Evolutionary conservation across 2,329 filamentous ascomycete species (phyloP).

Genomic region (Beauveria sp.): DNA sequence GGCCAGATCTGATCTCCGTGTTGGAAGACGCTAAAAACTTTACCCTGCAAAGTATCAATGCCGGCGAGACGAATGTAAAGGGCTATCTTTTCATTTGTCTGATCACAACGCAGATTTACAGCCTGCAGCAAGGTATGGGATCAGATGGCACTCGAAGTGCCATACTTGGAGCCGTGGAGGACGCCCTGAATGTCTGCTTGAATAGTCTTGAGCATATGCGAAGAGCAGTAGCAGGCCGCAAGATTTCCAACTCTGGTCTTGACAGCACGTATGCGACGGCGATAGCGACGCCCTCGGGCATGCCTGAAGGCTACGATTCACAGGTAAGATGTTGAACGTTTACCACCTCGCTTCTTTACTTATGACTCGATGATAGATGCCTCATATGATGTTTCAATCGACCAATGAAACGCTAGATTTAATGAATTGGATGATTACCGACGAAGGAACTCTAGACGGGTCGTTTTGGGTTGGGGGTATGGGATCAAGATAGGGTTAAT

Average conservation of each 20-base stretch:
- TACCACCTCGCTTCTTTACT: neutral
- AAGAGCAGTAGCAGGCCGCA: neutral
- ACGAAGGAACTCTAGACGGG: neutral
- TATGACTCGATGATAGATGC: neutral
- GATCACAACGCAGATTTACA: neutral
- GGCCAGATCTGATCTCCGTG: constrained; percentile 34
- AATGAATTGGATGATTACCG: constrained; percentile 1
- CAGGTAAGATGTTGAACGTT: neutral
- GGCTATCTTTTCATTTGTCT: constrained; percentile 33
- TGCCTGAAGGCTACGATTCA: neutral
- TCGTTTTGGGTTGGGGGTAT: neutral
- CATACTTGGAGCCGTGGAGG: neutral
- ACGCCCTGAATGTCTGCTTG: neutral
- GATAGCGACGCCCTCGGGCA: neutral
- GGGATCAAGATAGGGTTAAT: neutral
- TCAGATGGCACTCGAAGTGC: neutral
- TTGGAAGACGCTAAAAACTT: constrained; percentile 35
- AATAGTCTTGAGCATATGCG: neutral
- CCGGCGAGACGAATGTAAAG: constrained; percentile 49
- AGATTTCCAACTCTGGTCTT: neutral
- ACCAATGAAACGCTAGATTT: neutral
- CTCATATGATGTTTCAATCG: neutral
- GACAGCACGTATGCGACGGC: neutral
- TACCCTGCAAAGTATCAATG: constrained; percentile 30
- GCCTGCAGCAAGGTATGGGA: neutral